These are phyloP conservation scores for Prosopis cineraria DNA, from an alignment of 306 rosid species.

Conservation along the genomic window DNA sequence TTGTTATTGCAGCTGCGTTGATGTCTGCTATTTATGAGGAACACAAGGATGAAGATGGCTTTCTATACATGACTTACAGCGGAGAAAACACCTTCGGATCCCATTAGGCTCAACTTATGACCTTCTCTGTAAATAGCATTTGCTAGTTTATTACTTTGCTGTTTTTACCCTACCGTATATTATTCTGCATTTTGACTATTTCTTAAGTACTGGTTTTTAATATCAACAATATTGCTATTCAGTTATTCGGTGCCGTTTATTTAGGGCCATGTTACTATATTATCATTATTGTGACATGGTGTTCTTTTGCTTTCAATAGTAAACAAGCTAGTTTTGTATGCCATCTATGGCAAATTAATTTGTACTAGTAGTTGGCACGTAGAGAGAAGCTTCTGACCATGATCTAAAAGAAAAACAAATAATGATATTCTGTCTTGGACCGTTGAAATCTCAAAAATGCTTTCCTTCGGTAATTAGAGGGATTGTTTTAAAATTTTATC, in stretches of 20 bases:
- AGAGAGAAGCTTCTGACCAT: neutral
- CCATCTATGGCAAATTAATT: neutral
- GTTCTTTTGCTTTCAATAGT: neutral
- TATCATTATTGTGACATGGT: neutral
- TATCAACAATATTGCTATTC: constrained; percentile 1
- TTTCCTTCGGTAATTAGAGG: neutral
- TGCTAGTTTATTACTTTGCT: constrained; percentile 26
- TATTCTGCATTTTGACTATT: neutral
- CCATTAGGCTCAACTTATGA: constrained; percentile 16
- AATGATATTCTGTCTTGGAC: neutral
- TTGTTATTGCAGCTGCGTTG: constrained; percentile 53
- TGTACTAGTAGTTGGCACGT: neutral
- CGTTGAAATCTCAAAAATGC: neutral
- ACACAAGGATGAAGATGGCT: constrained; percentile 81
- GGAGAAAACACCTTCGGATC: constrained; percentile 79
- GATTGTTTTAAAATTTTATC: neutral
- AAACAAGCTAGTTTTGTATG: neutral
- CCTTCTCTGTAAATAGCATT: constrained; percentile 40
- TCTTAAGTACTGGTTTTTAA: constrained; percentile 13
- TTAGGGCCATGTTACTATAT: neutral
- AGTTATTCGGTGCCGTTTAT: neutral
- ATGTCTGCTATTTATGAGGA: constrained; percentile 69
- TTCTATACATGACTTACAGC: constrained; percentile 84
- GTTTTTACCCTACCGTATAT: neutral
- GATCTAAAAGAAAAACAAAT: neutral